Percentiles rank a stretch among this genome's conserved stretches.
Evolutionary conservation across 768 basidiomycete genomes (phyloP).

Genomic region (Macrolepiota albuminosa): DNA sequence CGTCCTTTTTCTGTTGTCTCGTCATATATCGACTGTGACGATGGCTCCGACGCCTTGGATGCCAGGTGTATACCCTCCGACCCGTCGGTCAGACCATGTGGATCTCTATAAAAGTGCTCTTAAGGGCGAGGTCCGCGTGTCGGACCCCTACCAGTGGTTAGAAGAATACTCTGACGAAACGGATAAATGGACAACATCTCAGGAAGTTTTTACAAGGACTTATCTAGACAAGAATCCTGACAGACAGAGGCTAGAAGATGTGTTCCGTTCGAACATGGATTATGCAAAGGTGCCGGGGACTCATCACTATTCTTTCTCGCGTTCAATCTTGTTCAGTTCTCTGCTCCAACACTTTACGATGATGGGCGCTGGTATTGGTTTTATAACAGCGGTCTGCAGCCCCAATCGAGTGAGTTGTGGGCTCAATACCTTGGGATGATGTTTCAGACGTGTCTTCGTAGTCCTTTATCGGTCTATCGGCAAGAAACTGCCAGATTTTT

Average conservation of each 20-base stretch:
- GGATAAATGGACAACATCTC: constrained; percentile 56
- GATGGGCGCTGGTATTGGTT: constrained; percentile 81
- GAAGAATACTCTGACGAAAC: constrained; percentile 62
- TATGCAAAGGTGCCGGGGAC: constrained; percentile 34
- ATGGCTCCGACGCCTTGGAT: constrained; percentile 47
- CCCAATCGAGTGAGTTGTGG: constrained; percentile 47
- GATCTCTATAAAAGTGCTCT: constrained; percentile 65
- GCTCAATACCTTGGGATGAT: not conserved
- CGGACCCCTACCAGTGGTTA: constrained; percentile 75
- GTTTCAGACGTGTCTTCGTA: constrained; percentile 19
- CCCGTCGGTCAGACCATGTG: constrained; percentile 61
- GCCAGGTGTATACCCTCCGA: constrained; percentile 55
- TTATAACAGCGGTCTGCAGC: constrained; percentile 72
- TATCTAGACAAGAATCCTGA: constrained; percentile 65
- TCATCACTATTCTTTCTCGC: not conserved
- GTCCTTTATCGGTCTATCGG: constrained; percentile 61
- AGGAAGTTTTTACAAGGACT: constrained; percentile 51
- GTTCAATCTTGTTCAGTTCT: constrained; percentile 41
- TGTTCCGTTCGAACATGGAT: constrained; percentile 43
- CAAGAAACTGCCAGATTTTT: constrained; percentile 48
- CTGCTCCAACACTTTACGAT: constrained; percentile 51
- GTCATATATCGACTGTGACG: constrained; percentile 19
- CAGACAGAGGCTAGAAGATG: constrained; percentile 50
- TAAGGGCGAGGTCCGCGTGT: constrained; percentile 56
- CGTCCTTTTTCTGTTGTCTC: constrained; percentile 20